Evolutionary conservation across 768 basidiomycete genomes (phyloP).

Genomic region (Hygrocybe punicea): DNA sequence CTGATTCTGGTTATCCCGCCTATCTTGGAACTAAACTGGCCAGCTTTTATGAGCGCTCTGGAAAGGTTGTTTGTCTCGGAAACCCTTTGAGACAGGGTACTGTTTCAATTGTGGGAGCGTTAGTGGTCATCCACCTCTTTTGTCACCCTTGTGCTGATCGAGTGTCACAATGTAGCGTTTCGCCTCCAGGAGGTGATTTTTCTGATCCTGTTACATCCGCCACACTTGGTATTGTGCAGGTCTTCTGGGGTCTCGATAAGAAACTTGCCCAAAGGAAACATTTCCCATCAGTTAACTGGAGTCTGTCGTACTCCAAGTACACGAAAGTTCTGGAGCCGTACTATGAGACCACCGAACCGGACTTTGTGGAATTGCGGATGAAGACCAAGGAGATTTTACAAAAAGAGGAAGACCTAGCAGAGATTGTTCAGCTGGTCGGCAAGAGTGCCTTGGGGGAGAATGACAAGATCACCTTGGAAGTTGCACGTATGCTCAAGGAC

Average conservation of each 20-base stretch:
- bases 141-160: slow-evolving; percentile 7
- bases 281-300: slow-evolving; percentile 99
- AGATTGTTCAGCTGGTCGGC: slow-evolving; percentile 99
- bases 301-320: slow-evolving; percentile 98
- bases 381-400: slow-evolving; percentile 96
- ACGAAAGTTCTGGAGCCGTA: slow-evolving; percentile 88
- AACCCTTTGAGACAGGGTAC: slow-evolving; percentile 86
- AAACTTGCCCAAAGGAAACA: slow-evolving; percentile 98
- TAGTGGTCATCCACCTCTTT: slow-evolving; percentile 36
- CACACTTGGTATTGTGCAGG: slow-evolving; percentile 97
- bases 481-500: slow-evolving; percentile 95
- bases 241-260: slow-evolving; percentile 99
- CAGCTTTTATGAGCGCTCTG: slow-evolving; percentile 97
- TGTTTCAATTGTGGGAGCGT: slow-evolving; percentile 99
- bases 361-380: slow-evolving; percentile 91
- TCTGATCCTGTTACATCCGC: slow-evolving; percentile 98
- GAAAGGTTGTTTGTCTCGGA: slow-evolving; percentile 90
- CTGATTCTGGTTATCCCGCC: slow-evolving; percentile 98
- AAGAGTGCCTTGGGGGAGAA: slow-evolving; percentile 95
- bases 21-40: slow-evolving; percentile 95
- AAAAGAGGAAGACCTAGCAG: slow-evolving; percentile 97
- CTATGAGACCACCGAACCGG: slow-evolving; percentile 87
- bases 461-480: slow-evolving; percentile 98
- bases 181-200: slow-evolving; percentile 98
- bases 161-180: slow-evolving; percentile 67